Evolutionary conservation across 139 green algal genomes (phyloP), one percentile per base, ranked within the genome.

Genomic region (Chlorella sp.): DNA sequence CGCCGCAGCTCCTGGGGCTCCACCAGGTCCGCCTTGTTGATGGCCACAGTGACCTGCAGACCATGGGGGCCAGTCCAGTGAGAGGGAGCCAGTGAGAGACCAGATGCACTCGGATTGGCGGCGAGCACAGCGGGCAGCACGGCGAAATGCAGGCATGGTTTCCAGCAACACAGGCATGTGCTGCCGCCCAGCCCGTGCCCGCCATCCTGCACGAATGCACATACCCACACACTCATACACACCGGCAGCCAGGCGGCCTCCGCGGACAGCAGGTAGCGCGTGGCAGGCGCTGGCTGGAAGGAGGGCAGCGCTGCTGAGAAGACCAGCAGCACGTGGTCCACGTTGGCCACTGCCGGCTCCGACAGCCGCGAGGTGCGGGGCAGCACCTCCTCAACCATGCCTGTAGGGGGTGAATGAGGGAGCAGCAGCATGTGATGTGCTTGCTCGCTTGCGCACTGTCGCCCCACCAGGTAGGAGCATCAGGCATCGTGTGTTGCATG

Each of bases 11-110:
- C 84, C 28, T 87, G 76, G 11, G 36, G 36, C 0, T 56, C 20
- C 44, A 96, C 62, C 38, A 99, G 90, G 82, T 99, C 96, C 1
- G 85, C 89, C 87, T 99, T 99, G 90, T 99, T 99, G 16, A 99
- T 91, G 32, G 95, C 87, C n/a, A 99, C 86, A 3, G 90, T 91
- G 60, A 98, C 51, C 51, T 60, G 51, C n/a, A n/a, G n/a, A n/a
- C n/a, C n/a, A n/a, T n/a, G n/a, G n/a, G n/a, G n/a, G n/a, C n/a
- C n/a, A n/a, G n/a, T n/a, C n/a, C n/a, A n/a, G n/a, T n/a, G n/a
- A n/a, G n/a, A n/a, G n/a, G n/a, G n/a, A n/a, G n/a, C n/a, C n/a
- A n/a, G n/a, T n/a, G n/a, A n/a, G n/a, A n/a, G n/a, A n/a, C n/a
- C n/a, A n/a, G n/a, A n/a, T n/a, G n/a, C n/a, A n/a, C n/a, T n/a